Conservation (phyloP, 2,329 filamentous ascomycete genomes). For the Cercospora nicotianae region DNA sequence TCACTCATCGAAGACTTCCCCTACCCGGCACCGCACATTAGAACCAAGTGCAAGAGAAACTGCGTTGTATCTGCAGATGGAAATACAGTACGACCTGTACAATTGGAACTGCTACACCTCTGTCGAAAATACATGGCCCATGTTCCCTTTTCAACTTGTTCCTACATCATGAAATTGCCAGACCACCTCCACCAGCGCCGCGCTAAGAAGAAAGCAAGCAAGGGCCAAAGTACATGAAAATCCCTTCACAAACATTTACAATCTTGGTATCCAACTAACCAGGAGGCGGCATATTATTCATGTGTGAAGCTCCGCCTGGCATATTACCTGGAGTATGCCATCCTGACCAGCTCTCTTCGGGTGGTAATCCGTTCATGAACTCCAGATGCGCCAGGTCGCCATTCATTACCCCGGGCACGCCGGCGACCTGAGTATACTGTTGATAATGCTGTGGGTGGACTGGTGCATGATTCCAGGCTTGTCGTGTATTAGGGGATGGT, state of each 20-base stretch:
- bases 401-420: conserved; percentile 19
- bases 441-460: conserved; percentile 15
- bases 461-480: conserved; percentile 23
- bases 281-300: background rate
- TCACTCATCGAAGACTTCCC: no score
- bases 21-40: no score
- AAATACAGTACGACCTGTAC: background rate
- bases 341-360: conserved; percentile 25
- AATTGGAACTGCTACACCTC: background rate
- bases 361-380: conserved; percentile 24
- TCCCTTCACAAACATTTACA: background rate
- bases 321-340: conserved; percentile 21
- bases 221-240: background rate
- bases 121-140: background rate
- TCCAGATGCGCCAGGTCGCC: conserved; percentile 17
- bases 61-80: background rate
- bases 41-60: background rate
- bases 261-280: no score
- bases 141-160: background rate
- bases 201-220: background rate
- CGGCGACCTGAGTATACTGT: conserved; percentile 15
- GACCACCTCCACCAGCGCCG: background rate
- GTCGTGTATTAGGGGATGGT: conserved; percentile 5
- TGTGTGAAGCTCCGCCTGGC: background rate
- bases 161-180: background rate